These are phyloP conservation scores for Agaricus blazei DNA, from an alignment of 768 basidiomycete genomes.

Conservation along the genomic window DNA sequence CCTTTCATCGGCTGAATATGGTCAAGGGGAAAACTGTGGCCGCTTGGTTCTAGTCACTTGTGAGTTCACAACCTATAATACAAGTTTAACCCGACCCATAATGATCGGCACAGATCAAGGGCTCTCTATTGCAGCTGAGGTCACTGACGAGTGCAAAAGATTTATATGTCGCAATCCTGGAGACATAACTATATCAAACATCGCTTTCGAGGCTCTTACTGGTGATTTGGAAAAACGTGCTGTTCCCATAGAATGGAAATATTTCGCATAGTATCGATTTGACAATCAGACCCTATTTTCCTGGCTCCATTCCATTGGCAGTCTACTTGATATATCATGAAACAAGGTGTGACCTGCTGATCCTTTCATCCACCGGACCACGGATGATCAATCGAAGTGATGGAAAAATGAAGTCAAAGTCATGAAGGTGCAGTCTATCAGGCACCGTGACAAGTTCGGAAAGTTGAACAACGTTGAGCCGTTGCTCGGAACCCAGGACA, in stretches of 20 bases:
- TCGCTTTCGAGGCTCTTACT: constrained; percentile 24
- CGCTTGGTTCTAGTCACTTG: constrained; percentile 14
- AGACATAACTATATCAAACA: constrained; percentile 22
- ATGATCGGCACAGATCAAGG: constrained; percentile 18
- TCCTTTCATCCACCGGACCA: no score
- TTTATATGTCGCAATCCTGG: constrained; percentile 17
- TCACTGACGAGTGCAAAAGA: constrained; percentile 22
- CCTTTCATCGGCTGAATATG: background rate
- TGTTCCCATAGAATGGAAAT: constrained; percentile 21
- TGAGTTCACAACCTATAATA: constrained; percentile 1
- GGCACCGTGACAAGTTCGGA: no score
- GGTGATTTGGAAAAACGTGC: constrained; percentile 15
- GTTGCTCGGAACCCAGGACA: no score
- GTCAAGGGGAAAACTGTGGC: background rate
- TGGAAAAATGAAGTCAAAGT: no score
- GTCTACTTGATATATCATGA: background rate
- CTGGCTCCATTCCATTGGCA: background rate
- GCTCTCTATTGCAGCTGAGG: constrained; percentile 16
- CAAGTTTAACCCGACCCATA: background rate
- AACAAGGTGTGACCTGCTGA: no score
- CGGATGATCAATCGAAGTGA: no score
- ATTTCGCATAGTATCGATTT: constrained; percentile 12
- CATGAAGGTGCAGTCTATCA: no score
- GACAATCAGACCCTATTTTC: no score
- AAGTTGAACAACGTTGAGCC: no score